phyloP scores from a whole-genome alignment of 2,329 filamentous ascomycete genomes.

The Didymella glomerata region DNA sequence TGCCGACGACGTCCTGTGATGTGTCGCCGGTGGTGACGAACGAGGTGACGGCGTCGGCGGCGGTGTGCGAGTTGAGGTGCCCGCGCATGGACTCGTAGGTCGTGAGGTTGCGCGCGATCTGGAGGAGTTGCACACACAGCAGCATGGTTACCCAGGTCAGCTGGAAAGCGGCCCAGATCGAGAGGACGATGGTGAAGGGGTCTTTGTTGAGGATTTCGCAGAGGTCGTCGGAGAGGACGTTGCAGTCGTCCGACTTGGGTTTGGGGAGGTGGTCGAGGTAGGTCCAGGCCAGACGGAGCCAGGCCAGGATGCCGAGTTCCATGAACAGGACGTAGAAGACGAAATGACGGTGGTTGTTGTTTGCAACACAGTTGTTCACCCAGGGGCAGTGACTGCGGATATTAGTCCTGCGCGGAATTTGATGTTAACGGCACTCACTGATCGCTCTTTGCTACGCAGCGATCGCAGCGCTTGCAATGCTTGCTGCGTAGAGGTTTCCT shows the following conservation, averaged over 20 bases:
- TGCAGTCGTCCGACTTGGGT: conserved; percentile 66
- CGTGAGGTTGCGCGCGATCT: conserved; percentile 90
- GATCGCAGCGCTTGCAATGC: conserved; percentile 89
- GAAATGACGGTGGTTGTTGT: conserved; percentile 97
- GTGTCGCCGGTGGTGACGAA: conserved; percentile 77
- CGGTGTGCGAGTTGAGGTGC: conserved; percentile 67
- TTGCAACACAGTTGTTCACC: conserved; percentile 95
- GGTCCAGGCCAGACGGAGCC: conserved; percentile 75
- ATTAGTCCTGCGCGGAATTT: conserved; percentile 26
- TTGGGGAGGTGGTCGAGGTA: conserved; percentile 71
- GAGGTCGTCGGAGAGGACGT: conserved; percentile 75
- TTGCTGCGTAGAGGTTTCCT: conserved; percentile 92
- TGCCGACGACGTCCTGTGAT: conserved; percentile 63
- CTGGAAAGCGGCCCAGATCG: conserved; percentile 82
- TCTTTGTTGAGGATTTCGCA: conserved; percentile 83
- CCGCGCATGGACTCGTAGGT: conserved; percentile 97
- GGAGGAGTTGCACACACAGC: conserved; percentile 89
- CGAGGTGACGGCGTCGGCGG: conserved; percentile 69
- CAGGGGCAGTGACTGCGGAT: conserved; percentile 87
- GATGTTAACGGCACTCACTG: conserved; percentile 69
- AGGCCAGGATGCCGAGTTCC: conserved; percentile 75
- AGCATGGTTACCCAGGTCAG: conserved; percentile 98
- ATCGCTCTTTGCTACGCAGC: conserved; percentile 95
- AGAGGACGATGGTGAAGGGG: conserved; percentile 81
- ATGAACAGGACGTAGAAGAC: conserved; percentile 86